Evolutionary conservation across 2,329 filamentous ascomycete species (phyloP).

Genomic region (Fusarium irregulare): DNA sequence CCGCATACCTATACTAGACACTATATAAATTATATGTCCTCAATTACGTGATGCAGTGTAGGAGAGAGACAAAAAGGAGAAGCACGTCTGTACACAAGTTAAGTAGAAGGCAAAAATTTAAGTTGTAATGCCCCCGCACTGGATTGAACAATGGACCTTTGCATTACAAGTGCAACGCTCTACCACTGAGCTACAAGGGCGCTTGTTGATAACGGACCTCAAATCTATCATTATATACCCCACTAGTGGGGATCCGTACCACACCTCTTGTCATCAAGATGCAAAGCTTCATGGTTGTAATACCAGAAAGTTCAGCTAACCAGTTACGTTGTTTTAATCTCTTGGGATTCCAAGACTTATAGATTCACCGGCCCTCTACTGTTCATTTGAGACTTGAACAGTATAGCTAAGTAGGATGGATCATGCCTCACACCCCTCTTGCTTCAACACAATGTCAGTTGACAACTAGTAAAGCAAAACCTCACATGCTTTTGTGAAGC

Average conservation of each 20-base stretch:
- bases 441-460: background rate
- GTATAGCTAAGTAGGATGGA: background rate
- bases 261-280: background rate
- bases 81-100: no score
- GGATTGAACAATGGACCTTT: slow-evolving; percentile 44
- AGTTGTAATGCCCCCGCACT: slow-evolving; percentile 29
- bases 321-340: background rate
- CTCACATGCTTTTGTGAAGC: background rate
- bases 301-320: background rate
- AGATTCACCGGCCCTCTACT: background rate
- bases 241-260: fast-evolving
- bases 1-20: background rate
- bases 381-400: background rate
- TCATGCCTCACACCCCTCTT: background rate
- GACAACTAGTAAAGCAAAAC: background rate
- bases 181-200: slow-evolving; percentile 42
- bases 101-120: slow-evolving; percentile 4
- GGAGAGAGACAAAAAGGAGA: background rate
- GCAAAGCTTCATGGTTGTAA: background rate
- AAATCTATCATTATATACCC: background rate
- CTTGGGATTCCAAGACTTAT: background rate
- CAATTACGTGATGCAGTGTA: background rate
- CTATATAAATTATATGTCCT: background rate
- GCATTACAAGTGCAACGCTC: slow-evolving; percentile 44
- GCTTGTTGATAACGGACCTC: background rate